Evolutionary conservation across 192 early-diverging fungal genomes (phyloP).

Genomic region (Spinellus fusiger): DNA sequence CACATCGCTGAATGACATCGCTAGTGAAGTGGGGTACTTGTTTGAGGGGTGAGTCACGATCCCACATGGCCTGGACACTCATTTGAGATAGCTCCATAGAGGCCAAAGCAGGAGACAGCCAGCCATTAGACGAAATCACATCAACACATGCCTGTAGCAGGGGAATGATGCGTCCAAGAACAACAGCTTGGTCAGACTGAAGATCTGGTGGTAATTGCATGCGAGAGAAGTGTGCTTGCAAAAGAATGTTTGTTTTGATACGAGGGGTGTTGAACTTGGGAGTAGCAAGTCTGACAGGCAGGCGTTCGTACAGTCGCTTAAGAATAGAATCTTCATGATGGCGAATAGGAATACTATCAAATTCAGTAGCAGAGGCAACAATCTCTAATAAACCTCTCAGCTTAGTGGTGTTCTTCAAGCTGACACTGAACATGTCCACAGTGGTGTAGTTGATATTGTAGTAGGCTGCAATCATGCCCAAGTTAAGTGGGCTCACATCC

Average conservation of each 20-base stretch:
- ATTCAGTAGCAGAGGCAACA: conserved; percentile 89
- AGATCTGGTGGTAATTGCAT: conserved; percentile 86
- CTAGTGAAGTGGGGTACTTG: conserved; percentile 85
- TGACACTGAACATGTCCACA: conserved; percentile 88
- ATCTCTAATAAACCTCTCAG: conserved; percentile 90
- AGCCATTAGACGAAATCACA: conserved; percentile 87
- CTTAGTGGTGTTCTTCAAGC: conserved; percentile 81
- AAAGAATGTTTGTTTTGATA: conserved; percentile 85
- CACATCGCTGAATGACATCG: conserved; percentile 66
- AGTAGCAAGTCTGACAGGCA: conserved; percentile 66
- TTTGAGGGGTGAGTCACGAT: conserved; percentile 82
- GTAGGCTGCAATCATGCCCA: conserved; percentile 97
- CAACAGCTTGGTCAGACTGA: conserved; percentile 76
- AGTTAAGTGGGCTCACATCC: conserved; percentile 76
- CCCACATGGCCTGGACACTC: conserved; percentile 96
- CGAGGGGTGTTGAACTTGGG: conserved; percentile 84
- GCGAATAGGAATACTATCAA: conserved; percentile 85
- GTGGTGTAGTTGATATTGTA: conserved; percentile 95
- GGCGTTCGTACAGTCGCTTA: conserved; percentile 70
- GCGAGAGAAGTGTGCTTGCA: conserved; percentile 95
- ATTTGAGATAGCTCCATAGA: conserved; percentile 98
- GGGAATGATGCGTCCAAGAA: conserved; percentile 64
- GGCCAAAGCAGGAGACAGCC: conserved; percentile 82
- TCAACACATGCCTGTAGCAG: conserved; percentile 92
- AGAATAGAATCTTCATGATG: conserved; percentile 87